Base-by-base conservation (phyloP, 345 rosid genomes). In the Populus alba region DNA sequence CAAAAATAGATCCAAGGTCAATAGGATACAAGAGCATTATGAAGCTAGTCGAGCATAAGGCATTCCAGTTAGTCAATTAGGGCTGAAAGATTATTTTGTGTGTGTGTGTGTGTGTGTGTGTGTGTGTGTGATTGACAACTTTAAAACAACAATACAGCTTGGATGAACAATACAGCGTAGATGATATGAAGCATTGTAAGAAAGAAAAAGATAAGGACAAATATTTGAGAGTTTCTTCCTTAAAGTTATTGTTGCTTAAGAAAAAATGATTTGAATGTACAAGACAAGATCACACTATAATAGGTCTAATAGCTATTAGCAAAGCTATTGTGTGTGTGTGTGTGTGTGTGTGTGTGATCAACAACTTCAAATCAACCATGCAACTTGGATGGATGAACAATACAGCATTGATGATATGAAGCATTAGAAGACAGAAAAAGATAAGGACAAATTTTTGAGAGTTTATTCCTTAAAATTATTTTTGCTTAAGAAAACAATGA, bases 1-100 rank as follows among this genome's bases (percentile, higher is more conserved):
- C 10, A 59, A 9, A 59, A 59, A 59, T 8, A 9, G 59, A 59
- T 25, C 27, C 74, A 37, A 79, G 65, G 49, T 59, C 47, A 79
- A 62, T 25, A n/a, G 0, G 31, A 71, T 22, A 39, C 3, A 35
- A 35, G 57, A 72, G 17, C 62, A 43, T 31, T 39, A 59, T 1
- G 8, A 69, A 7, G 53, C 29, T 8, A 68, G 53, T 61, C 35
- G 62, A 77, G 43, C 45, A 69, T 15, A 59, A 29, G 49, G 37
- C 16, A 7, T 55, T 57, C 41, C 27, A 51, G 4, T 89, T 74
- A 22, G 78, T 37, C 22, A 53, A 53, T 22, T 18, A 75, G 13
- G 65, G 67, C 8, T 38, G 71, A 23, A 72, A 51, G n/a, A 31
- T 47, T 67, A 22, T 29, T 33, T 33, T 33, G 27, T 20, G 35